A percentile compares a stretch with the other conserved stretches of the same genome.
These are phyloP conservation scores for Hypoxylon sp. DNA, from an alignment of 2,329 filamentous ascomycete species.

Conservation along the genomic window DNA sequence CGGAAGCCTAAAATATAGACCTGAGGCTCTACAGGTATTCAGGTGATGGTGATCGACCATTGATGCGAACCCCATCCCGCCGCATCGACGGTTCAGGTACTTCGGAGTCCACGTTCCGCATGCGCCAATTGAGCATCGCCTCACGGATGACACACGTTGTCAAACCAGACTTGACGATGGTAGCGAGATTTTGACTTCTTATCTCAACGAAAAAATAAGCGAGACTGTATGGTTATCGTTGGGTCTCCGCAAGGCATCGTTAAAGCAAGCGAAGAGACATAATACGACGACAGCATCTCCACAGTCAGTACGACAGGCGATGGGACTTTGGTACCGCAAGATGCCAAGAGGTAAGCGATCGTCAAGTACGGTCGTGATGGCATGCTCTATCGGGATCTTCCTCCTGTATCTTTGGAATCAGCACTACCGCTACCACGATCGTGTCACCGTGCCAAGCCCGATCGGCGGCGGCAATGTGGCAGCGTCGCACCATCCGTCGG, in stretches of 20 bases:
- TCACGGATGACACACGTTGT: not conserved
- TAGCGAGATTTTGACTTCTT: not conserved
- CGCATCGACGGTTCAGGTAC: slow-evolving; percentile 3
- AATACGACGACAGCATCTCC: slow-evolving; percentile 4
- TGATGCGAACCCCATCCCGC: not conserved
- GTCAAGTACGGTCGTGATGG: not conserved
- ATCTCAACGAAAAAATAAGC: not conserved
- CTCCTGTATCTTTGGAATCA: slow-evolving; percentile 10
- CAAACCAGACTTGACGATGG: not conserved
- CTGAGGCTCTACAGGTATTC: too few species aligned
- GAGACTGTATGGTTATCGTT: not conserved
- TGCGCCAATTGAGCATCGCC: slow-evolving; percentile 10
- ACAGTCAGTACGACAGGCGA: not conserved
- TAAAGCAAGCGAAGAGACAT: not conserved
- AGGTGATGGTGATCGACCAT: too few species aligned
- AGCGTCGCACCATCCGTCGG: not conserved
- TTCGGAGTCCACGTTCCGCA: slow-evolving; percentile 24
- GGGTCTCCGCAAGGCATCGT: not conserved
- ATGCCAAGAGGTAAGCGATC: slow-evolving; percentile 4
- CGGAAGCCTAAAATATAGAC: too few species aligned
- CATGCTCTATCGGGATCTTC: slow-evolving; percentile 3
- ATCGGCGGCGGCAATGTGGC: not conserved
- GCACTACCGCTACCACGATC: not conserved
- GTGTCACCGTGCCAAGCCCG: slow-evolving; percentile 2
- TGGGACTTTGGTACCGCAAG: slow-evolving; percentile 7